Evolutionary conservation across 2,329 filamentous ascomycete species (phyloP), one percentile per base, ranked within the genome.

Genomic region (Ceratocystis colombiana): DNA sequence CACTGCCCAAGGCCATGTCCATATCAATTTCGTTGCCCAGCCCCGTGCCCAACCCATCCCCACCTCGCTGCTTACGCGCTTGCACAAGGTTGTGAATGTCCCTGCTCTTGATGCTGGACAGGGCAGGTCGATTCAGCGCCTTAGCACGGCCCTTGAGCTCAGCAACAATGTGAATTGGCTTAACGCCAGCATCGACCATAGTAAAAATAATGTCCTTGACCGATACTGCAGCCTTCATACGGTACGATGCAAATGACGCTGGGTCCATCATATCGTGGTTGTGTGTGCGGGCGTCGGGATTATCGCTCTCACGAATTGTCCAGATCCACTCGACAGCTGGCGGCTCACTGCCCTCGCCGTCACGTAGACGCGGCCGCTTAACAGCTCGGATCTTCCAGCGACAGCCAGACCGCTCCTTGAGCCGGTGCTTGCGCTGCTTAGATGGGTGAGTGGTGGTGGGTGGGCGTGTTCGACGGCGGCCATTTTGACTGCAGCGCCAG

Each of bases 281-380:
- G 20, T 68, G 66, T 2, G 48, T 57, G 7, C 66, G 59, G 12
- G 66, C 66, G n/a, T 68, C 66, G 15, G 66, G 64, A 44, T 68
- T 68, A 33, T 68, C 66, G 53, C 64, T 66, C 53, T 68, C 66
- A 28, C 66, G 64, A 17, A 68, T 68, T 3, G 66, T 68, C 66
- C 66, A 68, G 45, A 68, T 68, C 66, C 66, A 68, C 64, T 68
- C 53, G 12, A 68, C 66, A 5, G 61, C 69, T 4, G 70, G 69
- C 55, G 70, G 70, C 0, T 68, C 69, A 25, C 70, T 66, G n/a
- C 69, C 70, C 50, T 68, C 70, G 61, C 69, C 69, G 15, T 70
- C 68, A 15, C 64, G 57, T 30, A 68, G 63, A 22, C 66, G 57
- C 20, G 66, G 66, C 37, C 66, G 55, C 64, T 66, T 65, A 25